These are phyloP conservation scores for Cladophialophora psammophila DNA, from an alignment of 2,329 filamentous ascomycete genomes.

Conservation along the genomic window DNA sequence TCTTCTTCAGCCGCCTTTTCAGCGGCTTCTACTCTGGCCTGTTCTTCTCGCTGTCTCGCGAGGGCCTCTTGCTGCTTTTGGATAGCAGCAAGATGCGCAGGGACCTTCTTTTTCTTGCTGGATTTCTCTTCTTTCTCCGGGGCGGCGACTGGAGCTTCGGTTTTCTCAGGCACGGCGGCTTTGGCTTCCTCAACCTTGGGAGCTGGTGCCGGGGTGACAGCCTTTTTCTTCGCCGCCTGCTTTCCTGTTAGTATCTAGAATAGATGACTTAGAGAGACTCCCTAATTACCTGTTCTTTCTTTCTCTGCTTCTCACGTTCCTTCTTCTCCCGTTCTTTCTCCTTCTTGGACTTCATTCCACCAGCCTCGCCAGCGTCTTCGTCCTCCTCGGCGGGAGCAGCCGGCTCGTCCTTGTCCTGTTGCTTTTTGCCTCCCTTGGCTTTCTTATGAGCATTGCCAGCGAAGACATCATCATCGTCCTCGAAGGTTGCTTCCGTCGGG, in stretches of 20 bases:
- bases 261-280: constrained; percentile 8
- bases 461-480: constrained; percentile 88
- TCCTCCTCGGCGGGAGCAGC: constrained; percentile 56
- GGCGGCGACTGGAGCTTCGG: constrained; percentile 53
- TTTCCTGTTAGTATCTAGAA: constrained; percentile 18
- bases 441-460: constrained; percentile 74
- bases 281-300: constrained; percentile 85
- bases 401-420: constrained; percentile 53
- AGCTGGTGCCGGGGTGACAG: constrained; percentile 57
- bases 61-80: constrained; percentile 59
- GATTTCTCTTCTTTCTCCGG: constrained; percentile 84
- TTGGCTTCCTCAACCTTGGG: constrained; percentile 66
- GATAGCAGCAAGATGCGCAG: constrained; percentile 59
- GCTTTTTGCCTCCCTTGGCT: constrained; percentile 63
- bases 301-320: constrained; percentile 96
- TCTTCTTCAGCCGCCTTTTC: constrained; percentile 52
- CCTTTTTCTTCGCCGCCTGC: constrained; percentile 85
- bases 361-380: constrained; percentile 63
- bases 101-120: constrained; percentile 90
- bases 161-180: constrained; percentile 58
- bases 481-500: constrained; percentile 79
- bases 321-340: constrained; percentile 99
- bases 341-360: constrained; percentile 88
- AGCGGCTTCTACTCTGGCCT: constrained; percentile 51
- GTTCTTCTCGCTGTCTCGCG: constrained; percentile 55